Conservation (phyloP, 148 eudicot species). For the Euryodendron excelsum region DNA sequence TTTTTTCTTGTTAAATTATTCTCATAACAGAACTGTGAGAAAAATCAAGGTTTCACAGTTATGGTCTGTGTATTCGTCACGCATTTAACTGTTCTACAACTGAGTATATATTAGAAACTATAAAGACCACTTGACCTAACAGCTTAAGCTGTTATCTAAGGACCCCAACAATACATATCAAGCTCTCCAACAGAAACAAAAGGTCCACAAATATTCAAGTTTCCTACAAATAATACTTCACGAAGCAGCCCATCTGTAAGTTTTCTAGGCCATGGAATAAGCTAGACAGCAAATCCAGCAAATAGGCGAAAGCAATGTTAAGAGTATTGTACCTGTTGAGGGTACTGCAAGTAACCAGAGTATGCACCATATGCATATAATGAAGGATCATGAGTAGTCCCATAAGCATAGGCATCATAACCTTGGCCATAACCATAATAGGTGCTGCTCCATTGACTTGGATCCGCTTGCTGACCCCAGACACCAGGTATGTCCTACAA, state of each 20-base stretch:
- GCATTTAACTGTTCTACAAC: not conserved
- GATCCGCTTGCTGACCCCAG: slow-evolving; percentile 89
- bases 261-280: not conserved
- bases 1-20: not conserved
- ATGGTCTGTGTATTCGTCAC: not conserved
- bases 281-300: not conserved
- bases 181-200: no score
- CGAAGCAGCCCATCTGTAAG: not conserved
- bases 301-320: not conserved
- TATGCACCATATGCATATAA: slow-evolving; percentile 79
- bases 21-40: not conserved
- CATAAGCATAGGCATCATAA: slow-evolving; percentile 89
- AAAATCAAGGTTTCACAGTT: not conserved
- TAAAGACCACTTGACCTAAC: no score
- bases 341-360: slow-evolving; percentile 81
- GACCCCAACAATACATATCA: no score
- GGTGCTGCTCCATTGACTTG: slow-evolving; percentile 75
- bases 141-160: no score
- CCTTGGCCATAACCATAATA: slow-evolving; percentile 96
- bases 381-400: slow-evolving; percentile 85
- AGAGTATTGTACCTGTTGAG: slow-evolving; percentile 64
- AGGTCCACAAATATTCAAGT: not conserved
- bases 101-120: no score
- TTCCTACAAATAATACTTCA: not conserved
- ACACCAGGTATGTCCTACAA: slow-evolving; percentile 54